Evolutionary conservation across 192 early-diverging fungal genomes (phyloP), one percentile per base, ranked within the genome.

Genomic region (Coemansia sp.): DNA sequence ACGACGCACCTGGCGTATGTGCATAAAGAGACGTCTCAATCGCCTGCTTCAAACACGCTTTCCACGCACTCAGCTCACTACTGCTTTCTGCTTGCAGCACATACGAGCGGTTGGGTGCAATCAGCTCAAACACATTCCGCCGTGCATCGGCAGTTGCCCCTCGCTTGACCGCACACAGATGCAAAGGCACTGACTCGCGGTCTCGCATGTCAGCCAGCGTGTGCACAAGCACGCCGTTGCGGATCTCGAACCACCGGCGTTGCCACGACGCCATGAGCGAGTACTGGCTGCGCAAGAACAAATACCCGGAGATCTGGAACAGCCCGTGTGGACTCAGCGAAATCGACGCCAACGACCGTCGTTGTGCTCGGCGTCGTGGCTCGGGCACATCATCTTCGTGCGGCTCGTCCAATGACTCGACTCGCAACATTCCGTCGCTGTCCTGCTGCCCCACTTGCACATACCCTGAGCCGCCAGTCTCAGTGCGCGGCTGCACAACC

Each of bases 61-160:
- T 85, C 92, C 92, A 94, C 39, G 90, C 90, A 29, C 77, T 70
- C 77, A 93, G 81, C 21, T 91, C 88, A 22, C 79, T 66, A 53
- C 83, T 71, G 52, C 79, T 89, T 64, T 92, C 91, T 2, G 92
- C 90, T 64, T 94, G 92, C 57, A 94, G 60, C 3, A 88, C 75
- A 60, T 88, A 86, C 7, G 87, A 82, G 27, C 90, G 85, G 68
- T 85, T 88, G 6, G 92, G 91, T 0, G 91, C 89, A 52, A 94
- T 89, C n/a, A 94, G 77, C 50, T 91, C 90, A 82, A 94, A 94
- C 35, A 87, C 85, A 58, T 88, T 89, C 24, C 91, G 84, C 17
- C 91, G 84, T 4, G n/a, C 23, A 66, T 94, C 92, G 14, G 83
- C 82, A 25, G 75, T 66, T 37, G 82, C 75, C 5, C 84, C 79